Evolutionary conservation across 75 land plant species (phyloP).

Genomic region (Adiantum capillusveneris): DNA sequence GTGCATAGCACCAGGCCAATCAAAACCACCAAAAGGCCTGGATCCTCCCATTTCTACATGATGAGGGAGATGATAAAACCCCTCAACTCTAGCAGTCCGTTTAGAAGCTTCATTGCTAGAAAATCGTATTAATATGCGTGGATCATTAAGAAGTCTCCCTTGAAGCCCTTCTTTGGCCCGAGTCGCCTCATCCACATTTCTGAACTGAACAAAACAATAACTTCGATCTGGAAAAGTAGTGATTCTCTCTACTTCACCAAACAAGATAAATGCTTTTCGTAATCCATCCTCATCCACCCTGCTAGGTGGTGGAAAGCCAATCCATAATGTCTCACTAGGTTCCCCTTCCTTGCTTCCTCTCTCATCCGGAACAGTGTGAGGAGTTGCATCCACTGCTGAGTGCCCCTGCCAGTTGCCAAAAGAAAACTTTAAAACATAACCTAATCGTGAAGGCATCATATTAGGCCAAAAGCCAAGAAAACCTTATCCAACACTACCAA

Average conservation of each 20-base stretch:
- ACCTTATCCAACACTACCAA: too few relatives aligned
- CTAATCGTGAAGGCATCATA: too few relatives aligned
- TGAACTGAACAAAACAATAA: constrained; percentile 78
- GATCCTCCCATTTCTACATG: constrained; percentile 4
- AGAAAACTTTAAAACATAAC: too few relatives aligned
- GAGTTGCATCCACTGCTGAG: background rate
- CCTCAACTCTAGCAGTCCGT: constrained; percentile 12
- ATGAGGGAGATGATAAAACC: background rate
- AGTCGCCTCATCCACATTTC: constrained; percentile 76
- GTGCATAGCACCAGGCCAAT: constrained; percentile 17
- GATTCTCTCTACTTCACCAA: constrained; percentile 89
- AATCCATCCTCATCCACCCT: constrained; percentile 75
- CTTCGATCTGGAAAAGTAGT: constrained; percentile 65
- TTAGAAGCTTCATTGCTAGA: constrained; percentile 64
- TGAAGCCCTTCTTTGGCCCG: constrained; percentile 81
- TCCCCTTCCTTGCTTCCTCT: constrained; percentile 45
- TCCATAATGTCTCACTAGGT: constrained; percentile 78
- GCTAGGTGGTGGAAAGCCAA: constrained; percentile 71
- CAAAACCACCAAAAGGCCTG: constrained; percentile 5
- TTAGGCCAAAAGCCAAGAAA: too few relatives aligned
- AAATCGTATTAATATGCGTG: constrained; percentile 65
- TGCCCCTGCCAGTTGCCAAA: constrained; percentile 10
- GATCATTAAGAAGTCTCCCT: constrained; percentile 86
- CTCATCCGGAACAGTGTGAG: constrained; percentile 2
- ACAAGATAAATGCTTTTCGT: constrained; percentile 77